A percentile compares a stretch with the other conserved stretches of the same genome.
Conservation (phyloP, 129 eudicot genomes). For the Arctium minus region DNA sequence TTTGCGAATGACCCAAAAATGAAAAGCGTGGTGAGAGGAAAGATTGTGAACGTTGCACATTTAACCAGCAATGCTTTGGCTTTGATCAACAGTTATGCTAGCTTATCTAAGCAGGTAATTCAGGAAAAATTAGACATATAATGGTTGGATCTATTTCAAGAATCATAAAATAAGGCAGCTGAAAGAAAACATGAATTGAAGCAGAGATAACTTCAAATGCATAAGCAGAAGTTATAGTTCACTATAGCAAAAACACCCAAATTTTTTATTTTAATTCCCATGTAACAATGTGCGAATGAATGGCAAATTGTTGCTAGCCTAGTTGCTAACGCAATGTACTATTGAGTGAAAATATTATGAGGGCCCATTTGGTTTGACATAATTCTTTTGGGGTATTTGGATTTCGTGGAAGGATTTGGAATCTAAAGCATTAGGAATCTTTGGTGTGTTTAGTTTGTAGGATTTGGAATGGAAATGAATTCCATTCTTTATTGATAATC, state of each 20-base stretch:
- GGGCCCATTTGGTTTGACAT: not conserved
- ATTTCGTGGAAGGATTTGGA: not conserved
- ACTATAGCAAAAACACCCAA: not conserved
- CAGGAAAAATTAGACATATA: not conserved
- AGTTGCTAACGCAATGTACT: slow-evolving; percentile 1
- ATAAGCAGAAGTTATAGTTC: not conserved
- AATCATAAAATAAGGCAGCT: not conserved
- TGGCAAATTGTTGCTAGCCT: not conserved
- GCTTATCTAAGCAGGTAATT: slow-evolving; percentile 22
- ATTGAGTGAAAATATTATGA: not conserved
- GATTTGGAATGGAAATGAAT: not conserved
- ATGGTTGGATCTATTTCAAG: not conserved
- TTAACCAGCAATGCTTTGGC: slow-evolving; percentile 60
- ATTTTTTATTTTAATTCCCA: not conserved
- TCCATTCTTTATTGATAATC: not conserved
- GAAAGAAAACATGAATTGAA: not conserved
- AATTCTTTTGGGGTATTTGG: not conserved
- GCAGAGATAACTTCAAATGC: not conserved
- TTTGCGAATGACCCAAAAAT: slow-evolving; percentile 32
- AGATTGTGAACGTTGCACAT: slow-evolving; percentile 44
- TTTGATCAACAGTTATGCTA: slow-evolving; percentile 41
- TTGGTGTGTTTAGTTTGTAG: not conserved
- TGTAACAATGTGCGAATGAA: slow-evolving; percentile 1
- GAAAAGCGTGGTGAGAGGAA: slow-evolving; percentile 46
- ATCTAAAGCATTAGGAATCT: not conserved